Base-by-base conservation (phyloP, 2,329 filamentous ascomycete genomes). In the Pseudogymnoascus sp. region DNA sequence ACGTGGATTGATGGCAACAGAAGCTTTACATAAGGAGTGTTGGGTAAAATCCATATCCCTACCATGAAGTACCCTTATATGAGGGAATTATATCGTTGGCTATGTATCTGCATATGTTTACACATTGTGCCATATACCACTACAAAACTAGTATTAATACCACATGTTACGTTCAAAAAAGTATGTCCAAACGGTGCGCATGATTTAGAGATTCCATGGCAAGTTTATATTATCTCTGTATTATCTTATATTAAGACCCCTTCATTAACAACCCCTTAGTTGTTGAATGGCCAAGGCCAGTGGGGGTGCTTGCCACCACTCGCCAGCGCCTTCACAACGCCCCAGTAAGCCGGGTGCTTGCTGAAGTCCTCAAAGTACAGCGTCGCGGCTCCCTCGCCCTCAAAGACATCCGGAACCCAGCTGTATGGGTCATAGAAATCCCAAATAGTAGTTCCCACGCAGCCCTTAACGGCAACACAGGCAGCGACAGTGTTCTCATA, bases 271-370 rank as follows among this genome's bases (percentile, higher is more conserved):
- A 28, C 41, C 7, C 43, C 22, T 54, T 4, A 54, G 47, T 54
- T 54, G 47, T 3, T 32, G 47, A 54, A 54, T 54, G 47, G 25
- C 28, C 9, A 12, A 32, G 47, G 47, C 47, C 47, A 54, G 47
- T 54, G 47, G n/a, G 47, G 47, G 47, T 32, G 47, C 47, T 32
- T 57, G 16, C 35, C 20, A 14, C 59, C 18, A 20, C 65, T 63
- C 1, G 65, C 60, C 50, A 76, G 62, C 5, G 70, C 74, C 62
- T 68, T 68, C 9, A 75, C 64, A 30, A 73, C 67, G 14, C 72
- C 73, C 14, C 72, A 66, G 64, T 76, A 78, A 2, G 77, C 77
- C 0, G 77, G 76, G 64, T 79, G 76, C 62, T 72, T 72, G 30
- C 67, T 70, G 57, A 76, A 74, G 65, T 76, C 71, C 6, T 74